Evolutionary conservation across 2,329 filamentous ascomycete species (phyloP), one percentile per base, ranked within the genome.

Genomic region (Tolypocladium sp.): DNA sequence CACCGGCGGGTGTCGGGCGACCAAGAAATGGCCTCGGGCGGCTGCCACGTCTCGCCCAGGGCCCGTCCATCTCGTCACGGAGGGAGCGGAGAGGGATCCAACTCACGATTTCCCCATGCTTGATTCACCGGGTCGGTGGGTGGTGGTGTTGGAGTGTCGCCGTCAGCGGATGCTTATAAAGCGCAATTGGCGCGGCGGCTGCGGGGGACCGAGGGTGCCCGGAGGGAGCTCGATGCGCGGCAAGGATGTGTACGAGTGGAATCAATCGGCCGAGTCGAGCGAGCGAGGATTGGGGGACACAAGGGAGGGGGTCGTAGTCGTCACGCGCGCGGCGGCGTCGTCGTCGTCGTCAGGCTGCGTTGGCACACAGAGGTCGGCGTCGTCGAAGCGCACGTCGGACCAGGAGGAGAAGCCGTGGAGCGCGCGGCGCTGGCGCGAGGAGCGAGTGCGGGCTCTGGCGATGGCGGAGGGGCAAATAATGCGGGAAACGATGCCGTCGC

Each of bases 81-180:
- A 51, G 59, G 56, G 54, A 57, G 57, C 44, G 46, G 53, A 46
- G 15, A 38, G 40, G 55, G 25, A 22, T 17, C 15, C 41, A 33
- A 60, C 59, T 58, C 57, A 60, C 59, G 59, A 61, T 59, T 57
- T 61, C 20, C 57, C 57, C 59, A 58, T 52, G 25, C 15, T 30
- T 25, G 57, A 10, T n/a, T 56, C 22, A 51, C 52, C 22, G 49
- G 40, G 33, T 40, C 13, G 13, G 15, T 13, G 46, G 40, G 20
- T 15, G 56, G 22, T 22, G 30, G 13, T 46, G 22, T 15, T 27
- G 22, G 25, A 27, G 22, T 5, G 42, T 25, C 22, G 42, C 42
- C 27, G 46, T 30, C 46, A 51, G 46, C 27, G 9, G 27, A 33
- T 51, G 46, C 46, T 51, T 51, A 37, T 13, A 8, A 51, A 57